These are phyloP conservation scores for Exophiala sp. DNA, from an alignment of 2,329 filamentous ascomycete genomes.

Conservation along the genomic window DNA sequence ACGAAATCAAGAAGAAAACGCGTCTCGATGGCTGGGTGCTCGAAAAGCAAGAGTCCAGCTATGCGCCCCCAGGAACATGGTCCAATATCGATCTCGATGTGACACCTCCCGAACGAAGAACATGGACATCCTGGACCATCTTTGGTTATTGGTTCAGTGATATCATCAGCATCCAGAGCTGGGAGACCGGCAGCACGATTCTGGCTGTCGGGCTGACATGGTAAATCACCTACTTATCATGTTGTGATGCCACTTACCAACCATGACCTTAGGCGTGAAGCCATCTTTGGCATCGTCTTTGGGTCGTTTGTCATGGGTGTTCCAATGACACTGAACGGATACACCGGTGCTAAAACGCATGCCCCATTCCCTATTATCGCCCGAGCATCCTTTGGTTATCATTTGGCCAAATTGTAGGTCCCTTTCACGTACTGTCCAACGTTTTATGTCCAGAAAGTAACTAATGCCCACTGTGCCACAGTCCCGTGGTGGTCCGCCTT, in stretches of 20 bases:
- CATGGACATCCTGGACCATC: slow-evolving; percentile 41
- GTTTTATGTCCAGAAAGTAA: too few relatives aligned
- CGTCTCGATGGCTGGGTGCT: slow-evolving; percentile 10
- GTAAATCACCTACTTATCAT: slow-evolving; percentile 2
- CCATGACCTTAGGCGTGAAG: slow-evolving; percentile 36
- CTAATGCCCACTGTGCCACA: too few relatives aligned
- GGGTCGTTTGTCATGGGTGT: slow-evolving; percentile 28
- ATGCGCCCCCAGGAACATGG: slow-evolving; percentile 28
- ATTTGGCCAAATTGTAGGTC: slow-evolving; percentile 48
- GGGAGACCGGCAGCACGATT: slow-evolving; percentile 35
- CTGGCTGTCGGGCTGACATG: slow-evolving; percentile 53
- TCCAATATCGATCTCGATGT: slow-evolving; percentile 30
- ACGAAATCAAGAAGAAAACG: slow-evolving; percentile 3
- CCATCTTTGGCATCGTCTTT: slow-evolving; percentile 11
- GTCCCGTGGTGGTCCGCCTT: slow-evolving; percentile 50
- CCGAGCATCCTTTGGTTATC: slow-evolving; percentile 56
- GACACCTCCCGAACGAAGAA: slow-evolving; percentile 38
- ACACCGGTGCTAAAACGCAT: slow-evolving; percentile 45
- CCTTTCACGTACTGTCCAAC: too few relatives aligned
- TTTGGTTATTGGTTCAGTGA: slow-evolving; percentile 44
- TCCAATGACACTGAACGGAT: slow-evolving; percentile 48
- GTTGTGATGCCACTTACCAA: neutral
- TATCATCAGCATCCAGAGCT: slow-evolving; percentile 8
- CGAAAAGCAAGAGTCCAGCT: slow-evolving; percentile 8
- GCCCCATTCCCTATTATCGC: slow-evolving; percentile 55